Percentiles rank a stretch among this genome's conserved stretches.
These are phyloP conservation scores for Hippophae gyantsensis DNA, from an alignment of 306 rosid genomes.

Conservation along the genomic window DNA sequence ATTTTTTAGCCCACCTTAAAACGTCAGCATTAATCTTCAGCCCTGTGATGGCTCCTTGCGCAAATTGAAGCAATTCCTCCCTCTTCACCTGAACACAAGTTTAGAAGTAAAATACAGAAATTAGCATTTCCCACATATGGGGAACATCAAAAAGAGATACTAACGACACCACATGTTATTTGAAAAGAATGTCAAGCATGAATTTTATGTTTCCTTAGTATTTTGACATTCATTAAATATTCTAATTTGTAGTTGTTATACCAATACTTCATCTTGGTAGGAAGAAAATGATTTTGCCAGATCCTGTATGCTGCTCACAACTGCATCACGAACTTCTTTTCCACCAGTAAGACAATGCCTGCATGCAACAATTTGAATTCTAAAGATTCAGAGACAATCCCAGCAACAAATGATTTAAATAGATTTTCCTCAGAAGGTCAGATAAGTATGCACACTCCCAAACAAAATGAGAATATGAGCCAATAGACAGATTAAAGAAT, in stretches of 20 bases:
- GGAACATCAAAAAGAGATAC: too few species aligned
- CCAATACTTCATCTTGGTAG: constrained; percentile 96
- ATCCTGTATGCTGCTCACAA: constrained; percentile 94
- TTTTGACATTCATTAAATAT: constrained; percentile 1
- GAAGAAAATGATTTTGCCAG: constrained; percentile 66
- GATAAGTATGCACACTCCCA: too few species aligned
- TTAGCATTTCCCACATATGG: not conserved
- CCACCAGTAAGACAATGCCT: constrained; percentile 93
- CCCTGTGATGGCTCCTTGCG: constrained; percentile 89
- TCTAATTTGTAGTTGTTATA: constrained; percentile 19
- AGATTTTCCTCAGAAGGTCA: too few species aligned
- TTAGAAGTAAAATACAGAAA: not conserved
- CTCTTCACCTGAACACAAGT: constrained; percentile 66
- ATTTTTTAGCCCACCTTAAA: constrained; percentile 50
- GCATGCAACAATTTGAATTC: constrained; percentile 13
- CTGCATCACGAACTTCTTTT: constrained; percentile 85
- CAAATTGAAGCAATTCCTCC: constrained; percentile 98
- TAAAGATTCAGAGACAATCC: not conserved
- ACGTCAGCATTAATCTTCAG: constrained; percentile 71
- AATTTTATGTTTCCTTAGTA: not conserved
- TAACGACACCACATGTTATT: too few species aligned
- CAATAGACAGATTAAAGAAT: too few species aligned
- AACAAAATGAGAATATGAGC: too few species aligned
- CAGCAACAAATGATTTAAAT: too few species aligned
- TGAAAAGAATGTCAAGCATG: too few species aligned